phyloP scores from a whole-genome alignment of 495 filamentous ascomycete genomes.

The Hypoxylon rickii region DNA sequence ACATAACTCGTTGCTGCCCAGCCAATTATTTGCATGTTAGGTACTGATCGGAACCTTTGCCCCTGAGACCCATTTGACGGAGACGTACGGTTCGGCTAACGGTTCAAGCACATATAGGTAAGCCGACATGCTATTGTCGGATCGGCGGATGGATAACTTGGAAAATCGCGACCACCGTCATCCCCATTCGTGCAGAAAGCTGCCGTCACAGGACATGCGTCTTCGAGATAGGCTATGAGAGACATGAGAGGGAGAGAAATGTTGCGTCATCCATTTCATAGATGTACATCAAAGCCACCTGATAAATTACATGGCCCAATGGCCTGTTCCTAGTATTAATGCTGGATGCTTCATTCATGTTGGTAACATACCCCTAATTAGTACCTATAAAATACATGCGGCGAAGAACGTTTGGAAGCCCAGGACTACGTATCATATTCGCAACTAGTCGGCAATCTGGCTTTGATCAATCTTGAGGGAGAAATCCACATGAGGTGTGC shows the following conservation, averaged over 20 bases:
- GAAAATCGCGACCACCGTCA: too few relatives aligned
- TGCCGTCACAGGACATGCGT: too few relatives aligned
- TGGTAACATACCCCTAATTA: not conserved
- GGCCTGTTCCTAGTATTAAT: too few relatives aligned
- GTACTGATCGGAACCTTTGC: not conserved
- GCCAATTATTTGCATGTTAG: not conserved
- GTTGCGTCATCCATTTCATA: too few relatives aligned
- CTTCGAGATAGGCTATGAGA: too few relatives aligned
- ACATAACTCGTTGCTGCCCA: not conserved
- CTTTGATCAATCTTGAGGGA: slow-evolving; percentile 79
- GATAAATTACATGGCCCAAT: too few relatives aligned
- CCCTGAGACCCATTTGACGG: not conserved
- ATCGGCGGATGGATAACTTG: not conserved
- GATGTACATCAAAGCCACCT: too few relatives aligned
- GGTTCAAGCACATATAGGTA: not conserved
- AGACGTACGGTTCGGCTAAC: not conserved
- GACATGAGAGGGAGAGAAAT: too few relatives aligned
- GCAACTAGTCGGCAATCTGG: slow-evolving; percentile 3
- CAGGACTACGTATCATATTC: too few relatives aligned
- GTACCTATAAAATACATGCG: too few relatives aligned
- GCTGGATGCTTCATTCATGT: slow-evolving; percentile 4
- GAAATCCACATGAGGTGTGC: slow-evolving; percentile 89
- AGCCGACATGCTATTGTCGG: not conserved
- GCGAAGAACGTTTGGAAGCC: too few relatives aligned
- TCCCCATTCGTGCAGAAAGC: too few relatives aligned